These are phyloP conservation scores for Oxytropis ochrocephala DNA, from an alignment of 306 rosid species.

Conservation along the genomic window DNA sequence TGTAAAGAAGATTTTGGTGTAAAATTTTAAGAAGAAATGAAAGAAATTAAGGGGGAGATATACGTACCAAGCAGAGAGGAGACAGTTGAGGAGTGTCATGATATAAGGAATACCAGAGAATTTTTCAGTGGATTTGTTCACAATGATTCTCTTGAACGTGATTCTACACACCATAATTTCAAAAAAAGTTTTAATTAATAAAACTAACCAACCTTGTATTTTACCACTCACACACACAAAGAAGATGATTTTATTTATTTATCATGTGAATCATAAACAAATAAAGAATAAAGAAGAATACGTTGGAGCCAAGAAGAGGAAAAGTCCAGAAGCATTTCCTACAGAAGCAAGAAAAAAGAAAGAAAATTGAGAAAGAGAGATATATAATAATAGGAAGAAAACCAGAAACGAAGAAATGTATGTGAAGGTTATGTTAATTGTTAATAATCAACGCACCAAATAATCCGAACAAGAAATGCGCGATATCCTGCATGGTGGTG, in stretches of 20 bases:
- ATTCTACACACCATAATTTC: conserved; percentile 33
- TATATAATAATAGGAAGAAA: not conserved
- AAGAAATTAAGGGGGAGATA: not conserved
- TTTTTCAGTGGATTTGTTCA: conserved; percentile 49
- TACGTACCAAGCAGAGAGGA: conserved; percentile 75
- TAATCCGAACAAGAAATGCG: conserved; percentile 60
- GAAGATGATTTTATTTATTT: not conserved
- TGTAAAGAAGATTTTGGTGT: too few species aligned
- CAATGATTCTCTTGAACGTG: conserved; percentile 65
- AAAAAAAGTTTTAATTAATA: not conserved
- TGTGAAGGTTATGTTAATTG: not conserved
- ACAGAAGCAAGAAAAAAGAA: not conserved
- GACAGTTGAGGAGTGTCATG: conserved; percentile 83
- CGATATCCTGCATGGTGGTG: conserved; percentile 28
- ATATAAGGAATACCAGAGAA: conserved; percentile 84
- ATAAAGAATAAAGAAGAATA: conserved; percentile 15
- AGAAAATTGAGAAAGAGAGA: conserved; percentile 4
- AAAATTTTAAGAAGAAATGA: too few species aligned
- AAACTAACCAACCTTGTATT: not conserved
- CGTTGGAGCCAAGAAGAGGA: conserved; percentile 86
- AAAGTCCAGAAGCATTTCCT: conserved; percentile 78
- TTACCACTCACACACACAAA: not conserved
- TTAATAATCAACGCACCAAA: conserved; percentile 49
- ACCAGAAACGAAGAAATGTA: not conserved
- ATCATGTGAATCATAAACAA: not conserved